These are phyloP conservation scores for Lachancea lanzarotensis DNA, from an alignment of 805 yeast genomes.

Conservation along the genomic window DNA sequence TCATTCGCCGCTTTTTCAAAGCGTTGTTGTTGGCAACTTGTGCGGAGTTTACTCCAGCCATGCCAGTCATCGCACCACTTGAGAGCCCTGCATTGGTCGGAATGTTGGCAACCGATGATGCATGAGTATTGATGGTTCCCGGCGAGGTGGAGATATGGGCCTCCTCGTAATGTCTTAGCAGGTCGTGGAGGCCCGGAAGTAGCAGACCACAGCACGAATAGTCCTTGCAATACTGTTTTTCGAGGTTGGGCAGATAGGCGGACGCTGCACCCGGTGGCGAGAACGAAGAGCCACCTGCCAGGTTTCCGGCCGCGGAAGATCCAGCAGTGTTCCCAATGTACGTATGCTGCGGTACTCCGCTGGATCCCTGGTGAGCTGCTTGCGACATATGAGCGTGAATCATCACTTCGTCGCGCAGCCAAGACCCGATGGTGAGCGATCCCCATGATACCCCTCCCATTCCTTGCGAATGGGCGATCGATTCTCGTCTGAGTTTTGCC, in stretches of 20 bases:
- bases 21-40: constrained; percentile 4
- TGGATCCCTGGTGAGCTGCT: constrained; percentile 3
- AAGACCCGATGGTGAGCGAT: constrained; percentile 85
- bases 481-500: constrained; percentile 69
- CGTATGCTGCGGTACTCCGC: background rate
- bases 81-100: background rate
- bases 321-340: background rate
- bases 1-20: constrained; percentile 8
- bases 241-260: constrained; percentile 83
- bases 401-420: constrained; percentile 92
- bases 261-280: constrained; percentile 63
- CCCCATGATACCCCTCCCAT: constrained; percentile 99
- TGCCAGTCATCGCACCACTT: background rate
- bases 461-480: constrained; percentile 93
- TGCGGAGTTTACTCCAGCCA: background rate
- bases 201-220: constrained; percentile 93
- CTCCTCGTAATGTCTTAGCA: constrained; percentile 91
- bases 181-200: constrained; percentile 88
- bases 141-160: constrained; percentile 72
- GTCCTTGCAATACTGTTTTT: constrained; percentile 94
- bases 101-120: constrained; percentile 4
- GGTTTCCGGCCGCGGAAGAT: constrained; percentile 1
- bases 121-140: constrained; percentile 26
- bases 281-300: constrained; percentile 9
- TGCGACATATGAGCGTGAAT: constrained; percentile 34